These are phyloP conservation scores for Oryza coarctata DNA, from an alignment of 176 grass and related monocot genomes.

Conservation along the genomic window DNA sequence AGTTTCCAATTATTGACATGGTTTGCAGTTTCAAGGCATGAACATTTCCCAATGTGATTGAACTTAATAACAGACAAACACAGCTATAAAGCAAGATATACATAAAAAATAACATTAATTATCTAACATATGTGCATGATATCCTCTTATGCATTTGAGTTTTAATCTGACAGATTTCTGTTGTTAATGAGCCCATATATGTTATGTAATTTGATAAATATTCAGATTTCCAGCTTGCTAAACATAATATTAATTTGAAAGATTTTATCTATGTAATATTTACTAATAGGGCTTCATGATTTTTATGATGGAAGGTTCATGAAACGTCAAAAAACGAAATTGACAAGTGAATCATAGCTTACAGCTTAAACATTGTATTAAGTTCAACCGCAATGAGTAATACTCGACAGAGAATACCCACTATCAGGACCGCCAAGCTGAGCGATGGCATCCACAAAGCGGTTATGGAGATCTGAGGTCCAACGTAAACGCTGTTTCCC, in stretches of 20 bases:
- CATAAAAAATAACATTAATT: conserved; percentile 15
- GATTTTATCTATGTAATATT: neutral
- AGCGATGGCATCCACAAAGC: conserved; percentile 94
- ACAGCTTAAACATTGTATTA: neutral
- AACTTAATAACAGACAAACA: conserved; percentile 30
- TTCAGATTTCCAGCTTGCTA: neutral
- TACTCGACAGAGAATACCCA: conserved; percentile 68
- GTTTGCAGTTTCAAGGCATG: conserved; percentile 19
- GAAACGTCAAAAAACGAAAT: conserved; percentile 17
- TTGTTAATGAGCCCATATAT: neutral
- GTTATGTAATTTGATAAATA: neutral
- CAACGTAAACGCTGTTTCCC: conserved; percentile 86
- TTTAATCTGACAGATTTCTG: neutral
- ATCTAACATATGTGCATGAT: neutral
- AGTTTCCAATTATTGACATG: conserved; percentile 27
- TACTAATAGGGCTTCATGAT: neutral
- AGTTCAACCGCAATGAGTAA: conserved; percentile 19
- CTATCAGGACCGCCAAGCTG: conserved; percentile 98
- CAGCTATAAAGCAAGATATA: conserved; percentile 17
- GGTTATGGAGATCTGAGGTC: conserved; percentile 95
- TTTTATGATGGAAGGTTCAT: neutral
- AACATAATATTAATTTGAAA: neutral
- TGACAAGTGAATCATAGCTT: conserved; percentile 5
- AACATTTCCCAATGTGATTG: conserved; percentile 47
- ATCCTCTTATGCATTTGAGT: neutral